Percentiles rank a stretch among this genome's conserved stretches.
These are phyloP conservation scores for Pezicula rhizophila DNA, from an alignment of 2,329 filamentous ascomycete species.

Conservation along the genomic window DNA sequence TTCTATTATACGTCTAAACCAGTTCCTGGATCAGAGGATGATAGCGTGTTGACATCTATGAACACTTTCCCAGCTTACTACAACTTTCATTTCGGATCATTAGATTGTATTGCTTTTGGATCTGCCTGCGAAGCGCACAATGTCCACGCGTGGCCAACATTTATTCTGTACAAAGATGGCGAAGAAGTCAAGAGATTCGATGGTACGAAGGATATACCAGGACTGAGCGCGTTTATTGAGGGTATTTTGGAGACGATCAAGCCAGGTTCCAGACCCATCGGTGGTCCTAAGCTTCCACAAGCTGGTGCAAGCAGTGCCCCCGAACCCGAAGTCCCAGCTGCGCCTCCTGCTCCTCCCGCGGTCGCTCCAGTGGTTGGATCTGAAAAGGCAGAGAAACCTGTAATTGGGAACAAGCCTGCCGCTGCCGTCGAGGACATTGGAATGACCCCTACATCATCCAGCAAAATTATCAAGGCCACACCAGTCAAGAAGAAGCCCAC, in stretches of 20 bases:
- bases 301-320: conserved; percentile 49
- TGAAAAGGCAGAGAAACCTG: background rate
- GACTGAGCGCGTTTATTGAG: conserved; percentile 68
- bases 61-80: conserved; percentile 72
- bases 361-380: conserved; percentile 9
- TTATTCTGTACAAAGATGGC: conserved; percentile 76
- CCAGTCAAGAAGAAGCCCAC: conserved; percentile 36
- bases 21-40: conserved; percentile 32
- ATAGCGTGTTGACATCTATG: conserved; percentile 38
- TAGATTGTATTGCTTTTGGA: conserved; percentile 81
- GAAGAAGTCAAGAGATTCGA: conserved; percentile 55
- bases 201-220: conserved; percentile 62
- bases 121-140: conserved; percentile 68
- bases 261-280: conserved; percentile 70
- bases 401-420: conserved; percentile 2
- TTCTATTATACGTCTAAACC: conserved; percentile 80
- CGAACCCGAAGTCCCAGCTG: conserved; percentile 14
- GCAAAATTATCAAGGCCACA: conserved; percentile 20
- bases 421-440: conserved; percentile 1
- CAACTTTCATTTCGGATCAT: conserved; percentile 76
- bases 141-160: conserved; percentile 68
- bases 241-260: conserved; percentile 68
- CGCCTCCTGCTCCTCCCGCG: conserved; percentile 19
- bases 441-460: conserved; percentile 17
- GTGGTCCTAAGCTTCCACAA: conserved; percentile 54